Evolutionary conservation across 768 basidiomycete species (phyloP).

Genomic region (Sporobolomyces pararoseus): DNA sequence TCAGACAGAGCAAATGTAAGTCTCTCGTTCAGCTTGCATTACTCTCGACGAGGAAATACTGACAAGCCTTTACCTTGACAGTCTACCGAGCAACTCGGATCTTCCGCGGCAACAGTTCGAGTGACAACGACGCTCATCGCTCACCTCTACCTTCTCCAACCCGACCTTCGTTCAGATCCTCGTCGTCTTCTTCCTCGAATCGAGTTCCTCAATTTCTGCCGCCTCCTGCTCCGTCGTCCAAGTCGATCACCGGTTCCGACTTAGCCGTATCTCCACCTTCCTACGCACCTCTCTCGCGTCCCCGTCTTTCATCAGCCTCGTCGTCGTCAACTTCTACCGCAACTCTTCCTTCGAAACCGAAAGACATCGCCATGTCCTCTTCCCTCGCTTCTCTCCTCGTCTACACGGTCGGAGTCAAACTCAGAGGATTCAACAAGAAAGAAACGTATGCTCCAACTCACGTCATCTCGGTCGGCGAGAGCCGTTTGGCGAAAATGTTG

Average conservation of each 20-base stretch:
- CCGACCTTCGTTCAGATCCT: conserved; percentile 10
- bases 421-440: conserved; percentile 67
- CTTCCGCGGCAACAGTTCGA: conserved; percentile 19
- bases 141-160: conserved; percentile 3
- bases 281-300: background rate
- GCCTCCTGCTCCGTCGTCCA: background rate
- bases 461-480: conserved; percentile 89
- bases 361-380: conserved; percentile 60
- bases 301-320: background rate
- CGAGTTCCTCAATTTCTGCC: conserved; percentile 5
- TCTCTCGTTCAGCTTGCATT: background rate
- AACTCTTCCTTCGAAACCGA: conserved; percentile 15
- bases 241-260: conserved; percentile 4
- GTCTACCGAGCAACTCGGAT: conserved; percentile 38
- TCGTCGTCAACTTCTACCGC: background rate
- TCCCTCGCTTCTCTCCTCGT: conserved; percentile 71
- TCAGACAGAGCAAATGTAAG: conserved; percentile 38
- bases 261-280: conserved; percentile 3
- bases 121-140: conserved; percentile 8
- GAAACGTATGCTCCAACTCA: conserved; percentile 80
- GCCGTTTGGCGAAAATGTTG: conserved; percentile 68
- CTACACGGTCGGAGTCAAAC: conserved; percentile 90
- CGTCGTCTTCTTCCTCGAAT: conserved; percentile 16
- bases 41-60: background rate
- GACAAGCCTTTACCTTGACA: background rate